Base-by-base conservation (phyloP, 1,139 yeast species). In the Kluyveromyces marxianus region DNA sequence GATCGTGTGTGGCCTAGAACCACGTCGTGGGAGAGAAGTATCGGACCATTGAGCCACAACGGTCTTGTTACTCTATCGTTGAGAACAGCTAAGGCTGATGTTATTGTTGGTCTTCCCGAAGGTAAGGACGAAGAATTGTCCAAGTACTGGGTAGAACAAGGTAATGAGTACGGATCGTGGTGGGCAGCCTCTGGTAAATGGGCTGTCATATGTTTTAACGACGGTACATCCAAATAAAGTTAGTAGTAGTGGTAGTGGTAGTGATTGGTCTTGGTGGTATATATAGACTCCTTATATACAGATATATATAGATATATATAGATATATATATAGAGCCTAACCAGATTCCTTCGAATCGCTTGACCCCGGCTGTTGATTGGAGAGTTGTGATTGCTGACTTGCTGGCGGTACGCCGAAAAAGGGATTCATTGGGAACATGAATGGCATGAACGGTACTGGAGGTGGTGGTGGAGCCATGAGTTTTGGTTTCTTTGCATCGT, bases 81-180 rank as follows among this genome's bases (percentile, higher is more conserved):
- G 58, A 79, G 99, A 70, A 92, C 98, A 3, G 83, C 96, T 66
- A 92, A 92, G 67, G 97, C 97, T 1, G 98, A 94, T 63, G 97
- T 90, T n/a, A 83, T 85, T 46, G 96, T 85, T 44, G 97, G 95
- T 2, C 75, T 92, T 51, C 73, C 76, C 4, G 69, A 74, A 37
- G 97, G 96, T 2, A 68, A 77, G 30, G 84, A 85, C 54, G 90
- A 83, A 55, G 71, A 79, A 59, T 72, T 92, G 53, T 73, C 76
- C 41, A 66, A 73, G 48, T 68, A 69, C 44, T 88, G 94, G 83
- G 67, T 59, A 30, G 57, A 60, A 26, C 69, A 70, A 59, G 84
- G 85, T 3, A 76, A 82, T 56, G 79, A 79, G 51, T 66, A 72
- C 41, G 89, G 90, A 8, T 78, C 79, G 47, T 77, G 79, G 56